Conservation (phyloP, 768 basidiomycete species). For the Lactarius trivialis region DNA sequence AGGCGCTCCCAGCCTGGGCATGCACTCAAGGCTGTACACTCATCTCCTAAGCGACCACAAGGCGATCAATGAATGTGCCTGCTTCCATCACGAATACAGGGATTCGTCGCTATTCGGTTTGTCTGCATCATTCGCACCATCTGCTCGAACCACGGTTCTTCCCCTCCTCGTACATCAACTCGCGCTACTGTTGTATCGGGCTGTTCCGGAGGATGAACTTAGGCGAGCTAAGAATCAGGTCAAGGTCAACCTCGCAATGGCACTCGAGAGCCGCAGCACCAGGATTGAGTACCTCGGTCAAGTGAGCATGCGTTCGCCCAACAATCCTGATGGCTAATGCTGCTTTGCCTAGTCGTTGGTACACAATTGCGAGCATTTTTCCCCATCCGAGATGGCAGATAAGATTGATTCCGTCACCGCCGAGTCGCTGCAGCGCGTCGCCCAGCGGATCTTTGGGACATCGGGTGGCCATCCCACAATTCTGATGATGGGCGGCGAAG, state of each 20-base stretch:
- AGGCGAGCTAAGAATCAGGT: slow-evolving; percentile 92
- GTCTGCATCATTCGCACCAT: slow-evolving; percentile 76
- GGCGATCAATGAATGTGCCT: slow-evolving; percentile 89
- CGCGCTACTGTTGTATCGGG: slow-evolving; percentile 67
- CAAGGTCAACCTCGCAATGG: slow-evolving; percentile 90
- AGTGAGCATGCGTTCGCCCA: slow-evolving; percentile 34
- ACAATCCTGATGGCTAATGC: background rate
- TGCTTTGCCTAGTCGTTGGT: slow-evolving; percentile 58
- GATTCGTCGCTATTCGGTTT: slow-evolving; percentile 93
- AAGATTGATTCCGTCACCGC: slow-evolving; percentile 74
- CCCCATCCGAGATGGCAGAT: slow-evolving; percentile 85
- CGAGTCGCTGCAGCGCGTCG: slow-evolving; percentile 68
- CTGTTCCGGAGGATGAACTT: slow-evolving; percentile 63
- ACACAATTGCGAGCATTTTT: slow-evolving; percentile 77
- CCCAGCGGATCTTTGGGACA: slow-evolving; percentile 64
- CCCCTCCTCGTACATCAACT: slow-evolving; percentile 86
- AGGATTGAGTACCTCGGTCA: slow-evolving; percentile 91
- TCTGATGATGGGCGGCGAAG: slow-evolving; percentile 80
- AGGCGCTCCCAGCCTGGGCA: slow-evolving; percentile 99
- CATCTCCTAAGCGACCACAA: slow-evolving; percentile 90
- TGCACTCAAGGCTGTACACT: slow-evolving; percentile 97
- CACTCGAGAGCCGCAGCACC: slow-evolving; percentile 77
- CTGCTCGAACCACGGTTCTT: slow-evolving; percentile 51
- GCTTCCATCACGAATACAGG: slow-evolving; percentile 96
- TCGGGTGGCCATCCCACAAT: slow-evolving; percentile 66